These are phyloP conservation scores for Phytopythium ostracodes DNA, from an alignment of 352 stramenopile species.

Conservation along the genomic window DNA sequence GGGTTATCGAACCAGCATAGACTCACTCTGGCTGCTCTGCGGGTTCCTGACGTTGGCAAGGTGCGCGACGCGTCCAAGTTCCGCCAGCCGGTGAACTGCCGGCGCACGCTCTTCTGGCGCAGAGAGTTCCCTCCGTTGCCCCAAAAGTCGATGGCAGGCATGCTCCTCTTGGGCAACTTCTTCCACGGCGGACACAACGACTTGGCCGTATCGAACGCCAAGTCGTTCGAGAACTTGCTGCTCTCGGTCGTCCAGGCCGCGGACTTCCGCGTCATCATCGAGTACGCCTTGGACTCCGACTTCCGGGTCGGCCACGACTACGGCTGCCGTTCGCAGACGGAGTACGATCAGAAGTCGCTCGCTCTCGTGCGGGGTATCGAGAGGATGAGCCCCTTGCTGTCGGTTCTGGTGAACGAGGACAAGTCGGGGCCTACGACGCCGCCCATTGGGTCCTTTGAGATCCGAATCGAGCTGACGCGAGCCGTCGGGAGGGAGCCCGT, in stretches of 20 bases:
- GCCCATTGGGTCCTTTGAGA: constrained; percentile 46
- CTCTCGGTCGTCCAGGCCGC: constrained; percentile 44
- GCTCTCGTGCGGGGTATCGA: constrained; percentile 38
- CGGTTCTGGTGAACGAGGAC: constrained; percentile 35
- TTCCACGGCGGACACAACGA: constrained; percentile 56
- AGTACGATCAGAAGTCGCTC: constrained; percentile 46
- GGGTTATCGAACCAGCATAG: background rate
- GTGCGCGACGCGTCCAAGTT: constrained; percentile 32
- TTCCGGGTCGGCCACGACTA: constrained; percentile 32
- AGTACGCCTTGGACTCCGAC: constrained; percentile 31
- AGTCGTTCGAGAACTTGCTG: constrained; percentile 59
- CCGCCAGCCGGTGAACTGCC: constrained; percentile 25
- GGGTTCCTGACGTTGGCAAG: constrained; percentile 20
- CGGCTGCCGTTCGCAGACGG: constrained; percentile 41
- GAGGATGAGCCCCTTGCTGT: constrained; percentile 45
- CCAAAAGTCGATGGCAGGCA: background rate
- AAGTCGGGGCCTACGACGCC: constrained; percentile 10
- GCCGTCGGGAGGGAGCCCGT: constrained; percentile 15
- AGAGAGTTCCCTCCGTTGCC: constrained; percentile 34
- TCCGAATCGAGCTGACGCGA: constrained; percentile 39
- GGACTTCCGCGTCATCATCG: constrained; percentile 43
- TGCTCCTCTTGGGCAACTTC: constrained; percentile 53
- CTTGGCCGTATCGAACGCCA: constrained; percentile 22
- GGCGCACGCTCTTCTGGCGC: constrained; percentile 62
- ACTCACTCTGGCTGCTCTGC: background rate